Base-by-base conservation (phyloP, 306 rosid species). In the apple (Malus domestica) region DNA sequence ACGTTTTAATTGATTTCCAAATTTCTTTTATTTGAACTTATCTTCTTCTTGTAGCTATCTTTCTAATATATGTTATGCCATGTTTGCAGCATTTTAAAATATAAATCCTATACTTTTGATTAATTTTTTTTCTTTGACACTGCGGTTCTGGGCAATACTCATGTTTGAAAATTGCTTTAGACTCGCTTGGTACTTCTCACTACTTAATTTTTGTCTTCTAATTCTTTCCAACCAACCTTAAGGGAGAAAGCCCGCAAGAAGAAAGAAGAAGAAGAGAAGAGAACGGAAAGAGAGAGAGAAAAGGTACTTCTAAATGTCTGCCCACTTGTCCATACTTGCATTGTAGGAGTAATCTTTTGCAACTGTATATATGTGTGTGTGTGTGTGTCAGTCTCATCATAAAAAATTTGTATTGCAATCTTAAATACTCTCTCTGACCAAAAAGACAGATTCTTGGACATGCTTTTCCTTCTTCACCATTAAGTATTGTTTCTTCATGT, bases 231-330 rank as follows among this genome's bases (percentile, higher is more conserved):
- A 78, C 80, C 32, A 44, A 68, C 62, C 71, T 86, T 10, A 77
- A 92, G 99, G 93, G 99, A 95, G 91, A 91, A 78, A 74, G 99
- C 97, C 79, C 97, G 97, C 72, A 92, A 95, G 93, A 95, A 90
- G 93, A 95, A 95, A 88, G 97, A 95, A 87, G 97, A 95, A 87
- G 97, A 92, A 73, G 99, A 92, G 74, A 95, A 85, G 89, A 90
- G 79, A 80, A 71, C 4, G 59, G 97, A 95, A 82, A 90, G 90
- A 81, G 99, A 95, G 85, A 92, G 46, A 78, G 99, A 95, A 86
- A 95, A 89, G 97, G 97, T 95, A 79, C 66, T 79, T 78, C 14
- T 73, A 44, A 62, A 63, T 19, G 58, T 79, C 81, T 78, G 33
- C 60, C 64, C 25, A 74, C 4, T 3, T 78, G 33, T 67, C 40